Percentiles rank a stretch among this genome's conserved stretches.
These are phyloP conservation scores for Chlorella sp. DNA, from an alignment of 139 green algal genomes.

Conservation along the genomic window DNA sequence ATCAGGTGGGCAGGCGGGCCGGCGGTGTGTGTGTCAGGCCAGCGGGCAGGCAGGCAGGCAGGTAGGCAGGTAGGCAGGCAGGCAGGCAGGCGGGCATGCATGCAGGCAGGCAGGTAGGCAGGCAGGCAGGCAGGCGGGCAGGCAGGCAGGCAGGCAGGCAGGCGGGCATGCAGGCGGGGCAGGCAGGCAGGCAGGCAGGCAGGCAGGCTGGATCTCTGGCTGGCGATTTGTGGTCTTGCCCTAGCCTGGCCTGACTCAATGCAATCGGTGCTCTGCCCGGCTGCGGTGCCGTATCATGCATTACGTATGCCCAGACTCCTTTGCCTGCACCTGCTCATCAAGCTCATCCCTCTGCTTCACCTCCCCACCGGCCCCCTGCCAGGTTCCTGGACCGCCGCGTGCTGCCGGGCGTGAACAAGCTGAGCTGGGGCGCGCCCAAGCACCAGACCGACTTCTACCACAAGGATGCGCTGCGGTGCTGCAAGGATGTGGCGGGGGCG, in stretches of 20 bases:
- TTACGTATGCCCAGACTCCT: too few relatives aligned
- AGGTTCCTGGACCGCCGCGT: slow-evolving; percentile 82
- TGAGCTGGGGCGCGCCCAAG: slow-evolving; percentile 47
- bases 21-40: not conserved
- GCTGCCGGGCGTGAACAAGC: slow-evolving; percentile 82
- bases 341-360: not conserved
- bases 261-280: too few relatives aligned
- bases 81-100: too few relatives aligned
- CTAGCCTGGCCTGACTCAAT: too few relatives aligned
- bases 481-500: slow-evolving; percentile 70
- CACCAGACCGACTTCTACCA: slow-evolving; percentile 12
- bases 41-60: too few relatives aligned
- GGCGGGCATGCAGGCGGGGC: too few relatives aligned
- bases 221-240: too few relatives aligned
- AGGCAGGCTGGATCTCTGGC: not conserved
- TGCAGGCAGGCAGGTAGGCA: too few relatives aligned
- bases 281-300: too few relatives aligned
- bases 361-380: not conserved
- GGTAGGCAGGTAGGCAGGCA: too few relatives aligned
- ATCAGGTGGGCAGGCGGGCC: slow-evolving; percentile 60
- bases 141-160: too few relatives aligned
- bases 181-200: not conserved
- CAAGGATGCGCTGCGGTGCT: slow-evolving; percentile 60
- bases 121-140: too few relatives aligned
- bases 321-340: not conserved